These are phyloP conservation scores for Aspergillus cavernicola DNA, from an alignment of 495 filamentous ascomycete species.

Conservation along the genomic window DNA sequence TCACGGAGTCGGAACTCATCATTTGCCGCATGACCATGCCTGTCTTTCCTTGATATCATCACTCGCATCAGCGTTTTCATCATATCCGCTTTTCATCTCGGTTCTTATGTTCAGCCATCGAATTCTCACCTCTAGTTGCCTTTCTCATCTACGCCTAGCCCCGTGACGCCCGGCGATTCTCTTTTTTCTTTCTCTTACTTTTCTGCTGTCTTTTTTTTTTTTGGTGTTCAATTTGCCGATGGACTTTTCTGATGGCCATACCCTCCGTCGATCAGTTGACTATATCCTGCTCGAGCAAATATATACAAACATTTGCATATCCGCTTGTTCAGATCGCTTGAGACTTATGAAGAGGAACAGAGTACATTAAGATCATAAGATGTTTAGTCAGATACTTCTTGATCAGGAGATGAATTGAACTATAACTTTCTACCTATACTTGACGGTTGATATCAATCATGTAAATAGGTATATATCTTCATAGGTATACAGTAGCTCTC, in stretches of 20 bases:
- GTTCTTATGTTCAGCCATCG: conserved; percentile 10
- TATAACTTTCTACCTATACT: too few species aligned
- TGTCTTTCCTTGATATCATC: conserved; percentile 16
- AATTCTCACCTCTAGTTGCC: background rate
- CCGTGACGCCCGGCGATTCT: too few species aligned
- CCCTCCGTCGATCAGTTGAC: background rate
- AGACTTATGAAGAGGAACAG: too few species aligned
- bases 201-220: background rate
- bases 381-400: too few species aligned
- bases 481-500: too few species aligned
- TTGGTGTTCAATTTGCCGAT: background rate
- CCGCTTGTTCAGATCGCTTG: too few species aligned
- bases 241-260: too few species aligned
- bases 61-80: conserved; percentile 8
- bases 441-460: too few species aligned
- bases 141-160: too few species aligned
- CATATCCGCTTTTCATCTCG: conserved; percentile 10
- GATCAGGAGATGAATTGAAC: too few species aligned
- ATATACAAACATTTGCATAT: conserved; percentile 6
- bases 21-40: conserved; percentile 18
- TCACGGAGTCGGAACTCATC: conserved; percentile 20
- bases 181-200: background rate
- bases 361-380: too few species aligned
- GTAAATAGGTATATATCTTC: too few species aligned
- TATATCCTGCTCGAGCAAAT: background rate